phyloP scores from a whole-genome alignment of 306 rosid species.

The cucumber (Cucumis sativus) region Cucumber_9930_V3 NC_026661.2:15768501-15769000 shows the following conservation, averaged over 20 bases:
- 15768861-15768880: background rate
- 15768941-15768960: background rate
- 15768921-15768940: background rate
- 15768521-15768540: background rate
- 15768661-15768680: constrained; percentile 49
- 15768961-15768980: too few relatives aligned
- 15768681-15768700: constrained; percentile 40
- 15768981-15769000: too few relatives aligned
- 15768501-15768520: background rate
- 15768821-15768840: background rate
- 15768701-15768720: constrained; percentile 52
- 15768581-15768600: background rate
- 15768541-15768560: background rate
- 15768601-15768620: background rate
- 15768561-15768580: background rate
- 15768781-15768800: background rate
- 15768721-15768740: constrained; percentile 26
- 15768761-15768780: background rate
- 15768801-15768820: background rate
- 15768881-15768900: background rate
- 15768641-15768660: constrained; percentile 38
- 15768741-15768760: background rate
- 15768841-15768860: background rate
- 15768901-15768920: background rate
- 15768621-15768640: constrained; percentile 21